phyloP scores from a whole-genome alignment of 192 early-diverging fungal genomes.

The Podila epigama region DNA sequence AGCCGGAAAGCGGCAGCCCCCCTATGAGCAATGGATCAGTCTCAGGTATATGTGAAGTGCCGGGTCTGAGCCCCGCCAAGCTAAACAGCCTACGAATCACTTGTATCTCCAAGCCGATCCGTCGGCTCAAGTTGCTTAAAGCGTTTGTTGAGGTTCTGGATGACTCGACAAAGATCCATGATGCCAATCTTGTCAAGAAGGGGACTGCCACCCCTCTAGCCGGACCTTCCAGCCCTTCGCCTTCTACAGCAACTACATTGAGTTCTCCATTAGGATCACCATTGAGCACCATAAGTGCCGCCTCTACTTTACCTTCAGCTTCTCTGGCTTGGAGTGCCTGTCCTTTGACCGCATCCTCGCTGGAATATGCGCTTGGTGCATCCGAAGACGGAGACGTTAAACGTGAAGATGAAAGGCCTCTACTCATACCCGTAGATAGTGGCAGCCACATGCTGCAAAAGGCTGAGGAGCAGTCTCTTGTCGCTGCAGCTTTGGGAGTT shows the following conservation, averaged over 20 bases:
- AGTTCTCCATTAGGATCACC: slow-evolving; percentile 1
- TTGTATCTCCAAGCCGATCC: slow-evolving; percentile 52
- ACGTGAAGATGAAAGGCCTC: not conserved
- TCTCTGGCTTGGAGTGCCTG: slow-evolving; percentile 14
- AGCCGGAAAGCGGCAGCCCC: slow-evolving; percentile 11
- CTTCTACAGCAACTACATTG: slow-evolving; percentile 4
- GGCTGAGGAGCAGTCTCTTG: slow-evolving; percentile 9
- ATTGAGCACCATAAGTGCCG: not conserved
- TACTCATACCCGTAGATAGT: not conserved
- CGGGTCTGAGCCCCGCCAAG: slow-evolving; percentile 28
- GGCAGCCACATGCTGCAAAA: slow-evolving; percentile 3
- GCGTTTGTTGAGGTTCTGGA: slow-evolving; percentile 52
- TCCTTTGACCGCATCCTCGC: slow-evolving; percentile 4
- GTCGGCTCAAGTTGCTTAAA: slow-evolving; percentile 50
- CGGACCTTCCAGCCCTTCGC: slow-evolving; percentile 9
- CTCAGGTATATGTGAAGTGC: slow-evolving; percentile 5
- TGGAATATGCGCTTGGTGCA: slow-evolving; percentile 6
- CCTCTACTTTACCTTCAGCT: slow-evolving; percentile 2
- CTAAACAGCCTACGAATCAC: slow-evolving; percentile 40
- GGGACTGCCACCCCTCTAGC: not conserved
- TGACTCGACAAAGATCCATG: slow-evolving; percentile 37
- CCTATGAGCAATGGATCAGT: not conserved
- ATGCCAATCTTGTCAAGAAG: slow-evolving; percentile 14
- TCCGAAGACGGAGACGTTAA: not conserved
- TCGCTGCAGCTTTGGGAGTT: slow-evolving; percentile 7